These are phyloP conservation scores for Chrysochromulina parva DNA, from an alignment of 78 protist genomes.

Conservation along the genomic window DNA sequence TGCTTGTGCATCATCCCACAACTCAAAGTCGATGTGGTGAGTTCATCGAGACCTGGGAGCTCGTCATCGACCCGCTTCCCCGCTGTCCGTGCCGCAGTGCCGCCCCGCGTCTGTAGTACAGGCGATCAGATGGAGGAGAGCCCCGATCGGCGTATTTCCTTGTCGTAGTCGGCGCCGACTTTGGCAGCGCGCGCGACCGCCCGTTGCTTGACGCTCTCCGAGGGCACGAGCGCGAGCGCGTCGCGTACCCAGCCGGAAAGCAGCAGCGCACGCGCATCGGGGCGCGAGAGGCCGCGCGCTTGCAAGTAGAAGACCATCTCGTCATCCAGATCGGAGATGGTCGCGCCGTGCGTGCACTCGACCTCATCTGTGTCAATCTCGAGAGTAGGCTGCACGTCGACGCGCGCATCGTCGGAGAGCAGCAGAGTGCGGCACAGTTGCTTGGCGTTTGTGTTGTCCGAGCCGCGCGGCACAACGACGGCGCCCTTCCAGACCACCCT, in stretches of 20 bases:
- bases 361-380: slow-evolving; percentile 21
- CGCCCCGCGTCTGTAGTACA: too few relatives aligned
- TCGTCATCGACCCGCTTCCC: too few relatives aligned
- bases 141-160: too few relatives aligned
- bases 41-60: too few relatives aligned
- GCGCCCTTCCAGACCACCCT: not conserved
- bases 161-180: too few relatives aligned
- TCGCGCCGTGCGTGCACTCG: slow-evolving; percentile 30
- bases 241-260: slow-evolving; percentile 2
- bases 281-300: not conserved
- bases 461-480: not conserved
- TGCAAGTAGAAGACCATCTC: slow-evolving; percentile 24
- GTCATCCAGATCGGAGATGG: slow-evolving; percentile 19
- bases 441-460: slow-evolving; percentile 5
- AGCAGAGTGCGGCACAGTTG: slow-evolving; percentile 29
- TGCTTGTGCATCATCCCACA: too few relatives aligned
- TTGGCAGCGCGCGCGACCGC: too few relatives aligned
- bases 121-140: too few relatives aligned
- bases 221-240: too few relatives aligned
- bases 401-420: not conserved
- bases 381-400: not conserved
- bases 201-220: too few relatives aligned
- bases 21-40: too few relatives aligned
- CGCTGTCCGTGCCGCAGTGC: too few relatives aligned
- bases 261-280: not conserved